Conservation (phyloP, 352 stramenopile species). For the Phytopythium vexans region DNA sequence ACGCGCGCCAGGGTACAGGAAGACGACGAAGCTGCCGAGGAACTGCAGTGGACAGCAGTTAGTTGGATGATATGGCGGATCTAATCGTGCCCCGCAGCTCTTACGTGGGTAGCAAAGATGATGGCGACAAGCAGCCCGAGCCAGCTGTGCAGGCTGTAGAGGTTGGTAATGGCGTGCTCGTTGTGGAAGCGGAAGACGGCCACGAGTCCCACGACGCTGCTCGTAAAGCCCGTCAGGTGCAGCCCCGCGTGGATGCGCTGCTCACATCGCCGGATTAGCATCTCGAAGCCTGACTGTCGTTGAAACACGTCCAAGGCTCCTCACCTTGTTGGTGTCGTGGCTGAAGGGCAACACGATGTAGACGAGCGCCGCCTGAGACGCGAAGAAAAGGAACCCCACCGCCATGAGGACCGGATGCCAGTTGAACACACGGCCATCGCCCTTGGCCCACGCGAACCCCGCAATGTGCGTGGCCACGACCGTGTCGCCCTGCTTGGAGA, state of each 20-base stretch:
- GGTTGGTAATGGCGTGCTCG: constrained; percentile 79
- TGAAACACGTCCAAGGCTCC: background rate
- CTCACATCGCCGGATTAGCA: background rate
- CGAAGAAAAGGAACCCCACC: constrained; percentile 81
- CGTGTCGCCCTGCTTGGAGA: constrained; percentile 34
- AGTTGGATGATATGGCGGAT: background rate
- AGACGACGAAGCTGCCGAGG: constrained; percentile 59
- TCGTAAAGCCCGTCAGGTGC: constrained; percentile 62
- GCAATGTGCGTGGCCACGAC: constrained; percentile 44
- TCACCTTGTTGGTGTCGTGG: constrained; percentile 65
- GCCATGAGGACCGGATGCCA: constrained; percentile 88
- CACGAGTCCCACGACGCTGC: constrained; percentile 48
- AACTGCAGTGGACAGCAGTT: constrained; percentile 33
- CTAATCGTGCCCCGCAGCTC: background rate
- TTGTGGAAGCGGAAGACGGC: constrained; percentile 88
- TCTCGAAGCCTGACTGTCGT: background rate
- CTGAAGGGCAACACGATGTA: constrained; percentile 71
- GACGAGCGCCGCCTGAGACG: constrained; percentile 52
- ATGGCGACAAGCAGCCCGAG: constrained; percentile 66
- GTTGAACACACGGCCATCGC: constrained; percentile 75
- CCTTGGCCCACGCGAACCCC: constrained; percentile 67
- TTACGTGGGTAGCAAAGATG: constrained; percentile 46
- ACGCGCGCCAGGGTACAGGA: constrained; percentile 73
- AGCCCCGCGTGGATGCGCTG: constrained; percentile 71
- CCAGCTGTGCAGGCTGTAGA: constrained; percentile 89